Base-by-base conservation (phyloP, 176 grass and related monocot genomes). In the Cocos nucifera region DNA sequence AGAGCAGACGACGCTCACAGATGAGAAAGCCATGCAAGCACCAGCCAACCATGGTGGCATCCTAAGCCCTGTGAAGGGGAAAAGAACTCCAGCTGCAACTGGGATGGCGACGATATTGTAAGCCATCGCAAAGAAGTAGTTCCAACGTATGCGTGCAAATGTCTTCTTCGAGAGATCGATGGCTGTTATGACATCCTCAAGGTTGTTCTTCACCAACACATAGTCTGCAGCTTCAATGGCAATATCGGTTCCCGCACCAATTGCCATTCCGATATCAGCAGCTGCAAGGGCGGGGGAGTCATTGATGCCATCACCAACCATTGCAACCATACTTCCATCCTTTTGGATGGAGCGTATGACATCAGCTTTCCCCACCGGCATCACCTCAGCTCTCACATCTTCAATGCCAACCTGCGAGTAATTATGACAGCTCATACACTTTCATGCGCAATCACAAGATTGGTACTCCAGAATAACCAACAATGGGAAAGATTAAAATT, bases 21-120 rank as follows among this genome's bases (percentile, higher is more conserved):
- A 92, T 4, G 93, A 98, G 57, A 98, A 88, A 1, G 93, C 87
- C 93, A 98, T 98, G 73, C 93, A 98, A 1, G 84, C 87, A 22
- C 93, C 93, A 0, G 93, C 93, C n/a, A 98, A 59, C 93, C 21
- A 92, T 2, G 80, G 88, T 2, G 88, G 88, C 88, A 92, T 83
- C 51, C 73, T 65, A 57, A 92, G 16, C 2, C 88, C 79, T 0
- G 73, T 78, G 55, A 92, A 64, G 1, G 88, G 88, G 74, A 87
- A 92, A 15, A 92, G 80, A 0, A 75, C 68, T 0, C 88, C 88
- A 0, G 83, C 83, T 1, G 88, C 88, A 7, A 92, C 30, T 0
- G 88, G 88, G 15, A 92, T 92, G 8, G 83, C 83, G 3, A 92
- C 30, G 1, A 87, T 27, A 15, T 92, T 92, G 70, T 92, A 87